phyloP scores from a whole-genome alignment of 2,329 filamentous ascomycete genomes.

The Hymenoscyphus fraxineus region DNA sequence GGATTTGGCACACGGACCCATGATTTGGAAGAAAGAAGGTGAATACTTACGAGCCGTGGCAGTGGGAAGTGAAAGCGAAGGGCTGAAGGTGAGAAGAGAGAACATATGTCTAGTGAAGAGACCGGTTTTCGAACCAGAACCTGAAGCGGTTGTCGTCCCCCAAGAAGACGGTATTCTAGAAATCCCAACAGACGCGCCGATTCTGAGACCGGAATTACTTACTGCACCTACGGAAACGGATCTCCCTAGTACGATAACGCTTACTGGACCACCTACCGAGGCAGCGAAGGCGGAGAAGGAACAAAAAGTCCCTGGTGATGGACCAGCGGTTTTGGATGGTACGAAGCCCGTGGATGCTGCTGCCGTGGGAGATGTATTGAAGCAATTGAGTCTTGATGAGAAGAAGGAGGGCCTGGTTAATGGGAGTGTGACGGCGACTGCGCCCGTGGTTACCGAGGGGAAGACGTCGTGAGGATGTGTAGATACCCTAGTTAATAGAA shows the following conservation, averaged over 20 bases:
- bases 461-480: background rate
- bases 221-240: constrained; percentile 17
- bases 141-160: background rate
- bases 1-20: constrained; percentile 54
- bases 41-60: constrained; percentile 50
- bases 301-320: background rate
- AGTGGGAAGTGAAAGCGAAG: constrained; percentile 44
- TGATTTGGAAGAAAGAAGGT: constrained; percentile 46
- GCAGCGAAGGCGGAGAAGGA: background rate
- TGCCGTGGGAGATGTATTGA: background rate
- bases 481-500: too few relatives aligned
- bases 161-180: constrained; percentile 12
- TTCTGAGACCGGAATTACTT: constrained; percentile 11
- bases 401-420: constrained; percentile 12
- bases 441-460: background rate
- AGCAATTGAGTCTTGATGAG: constrained; percentile 17
- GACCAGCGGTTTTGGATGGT: background rate
- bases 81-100: constrained; percentile 43
- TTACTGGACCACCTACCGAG: background rate
- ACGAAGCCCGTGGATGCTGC: background rate
- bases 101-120: constrained; percentile 28
- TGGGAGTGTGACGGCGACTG: background rate
- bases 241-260: background rate
- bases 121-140: constrained; percentile 1
- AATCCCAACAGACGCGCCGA: background rate